These are phyloP conservation scores for Lanmaoa rubissima DNA, from an alignment of 768 basidiomycete species.

Conservation along the genomic window DNA sequence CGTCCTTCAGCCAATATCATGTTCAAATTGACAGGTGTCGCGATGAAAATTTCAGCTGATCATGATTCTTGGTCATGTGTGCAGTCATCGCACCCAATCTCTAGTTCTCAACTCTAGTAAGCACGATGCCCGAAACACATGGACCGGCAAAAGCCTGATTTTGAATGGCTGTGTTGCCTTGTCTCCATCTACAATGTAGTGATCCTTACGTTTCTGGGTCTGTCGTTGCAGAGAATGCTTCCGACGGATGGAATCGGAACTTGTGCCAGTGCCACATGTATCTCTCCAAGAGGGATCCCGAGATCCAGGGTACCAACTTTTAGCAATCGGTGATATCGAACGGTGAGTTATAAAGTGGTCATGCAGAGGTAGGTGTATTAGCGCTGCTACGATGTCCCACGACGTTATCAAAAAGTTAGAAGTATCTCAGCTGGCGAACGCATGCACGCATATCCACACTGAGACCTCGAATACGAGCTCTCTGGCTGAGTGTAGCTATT, in stretches of 20 bases:
- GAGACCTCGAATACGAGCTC: not conserved
- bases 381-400: not conserved
- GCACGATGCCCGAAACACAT: not conserved
- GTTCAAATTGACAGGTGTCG: not conserved
- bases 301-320: not conserved
- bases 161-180: not conserved
- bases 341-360: not conserved
- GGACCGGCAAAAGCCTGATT: not conserved
- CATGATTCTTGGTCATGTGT: not conserved
- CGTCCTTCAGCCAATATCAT: not conserved
- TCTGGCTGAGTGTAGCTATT: not conserved
- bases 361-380: not conserved
- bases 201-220: not conserved
- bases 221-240: not conserved
- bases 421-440: not conserved
- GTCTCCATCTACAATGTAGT: not conserved
- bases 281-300: not conserved
- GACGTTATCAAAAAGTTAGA: not conserved
- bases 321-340: not conserved
- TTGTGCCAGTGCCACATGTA: not conserved
- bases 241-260: not conserved
- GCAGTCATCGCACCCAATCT: no score
- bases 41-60: not conserved
- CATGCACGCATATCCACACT: not conserved
- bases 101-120: not conserved